These are phyloP conservation scores for Holtermannia corniformis DNA, from an alignment of 768 basidiomycete species.

Conservation along the genomic window DNA sequence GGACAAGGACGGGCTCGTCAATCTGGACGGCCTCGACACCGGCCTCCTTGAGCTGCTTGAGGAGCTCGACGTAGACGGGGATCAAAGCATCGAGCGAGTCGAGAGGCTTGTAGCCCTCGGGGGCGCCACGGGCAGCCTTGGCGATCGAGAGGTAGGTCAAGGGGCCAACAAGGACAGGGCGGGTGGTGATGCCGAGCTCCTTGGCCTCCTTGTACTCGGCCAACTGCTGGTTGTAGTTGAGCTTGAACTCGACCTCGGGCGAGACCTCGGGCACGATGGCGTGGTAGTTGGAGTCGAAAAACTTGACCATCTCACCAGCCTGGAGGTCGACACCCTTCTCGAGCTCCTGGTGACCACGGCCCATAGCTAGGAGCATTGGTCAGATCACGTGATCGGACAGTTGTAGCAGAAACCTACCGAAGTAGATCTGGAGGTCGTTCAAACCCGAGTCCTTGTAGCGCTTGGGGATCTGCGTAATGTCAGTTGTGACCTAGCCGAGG, in stretches of 20 bases:
- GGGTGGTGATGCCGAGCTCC: constrained; percentile 74
- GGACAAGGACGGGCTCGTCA: constrained; percentile 92
- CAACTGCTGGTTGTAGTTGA: constrained; percentile 90
- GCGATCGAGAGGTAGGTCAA: constrained; percentile 89
- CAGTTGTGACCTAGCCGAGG: not conserved
- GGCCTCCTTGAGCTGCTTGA: constrained; percentile 80
- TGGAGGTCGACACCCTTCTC: constrained; percentile 87
- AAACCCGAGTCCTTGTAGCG: constrained; percentile 80
- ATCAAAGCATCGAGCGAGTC: constrained; percentile 79
- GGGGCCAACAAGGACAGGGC: constrained; percentile 92
- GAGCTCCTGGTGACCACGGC: constrained; percentile 80
- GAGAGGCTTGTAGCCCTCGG: constrained; percentile 78
- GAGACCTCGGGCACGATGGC: constrained; percentile 96
- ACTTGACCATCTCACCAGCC: constrained; percentile 99
- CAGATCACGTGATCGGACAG: not conserved
- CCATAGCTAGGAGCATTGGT: constrained; percentile 54
- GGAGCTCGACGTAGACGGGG: constrained; percentile 81
- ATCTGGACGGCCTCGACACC: constrained; percentile 93
- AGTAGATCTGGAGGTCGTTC: constrained; percentile 86
- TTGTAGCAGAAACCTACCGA: constrained; percentile 45
- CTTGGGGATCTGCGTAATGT: constrained; percentile 58
- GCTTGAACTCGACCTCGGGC: constrained; percentile 80
- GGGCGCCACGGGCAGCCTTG: constrained; percentile 77
- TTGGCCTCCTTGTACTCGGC: constrained; percentile 92
- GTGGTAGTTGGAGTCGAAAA: constrained; percentile 99